Conservation (phyloP, 768 basidiomycete genomes). For the Xanthoconium stramineum region DNA sequence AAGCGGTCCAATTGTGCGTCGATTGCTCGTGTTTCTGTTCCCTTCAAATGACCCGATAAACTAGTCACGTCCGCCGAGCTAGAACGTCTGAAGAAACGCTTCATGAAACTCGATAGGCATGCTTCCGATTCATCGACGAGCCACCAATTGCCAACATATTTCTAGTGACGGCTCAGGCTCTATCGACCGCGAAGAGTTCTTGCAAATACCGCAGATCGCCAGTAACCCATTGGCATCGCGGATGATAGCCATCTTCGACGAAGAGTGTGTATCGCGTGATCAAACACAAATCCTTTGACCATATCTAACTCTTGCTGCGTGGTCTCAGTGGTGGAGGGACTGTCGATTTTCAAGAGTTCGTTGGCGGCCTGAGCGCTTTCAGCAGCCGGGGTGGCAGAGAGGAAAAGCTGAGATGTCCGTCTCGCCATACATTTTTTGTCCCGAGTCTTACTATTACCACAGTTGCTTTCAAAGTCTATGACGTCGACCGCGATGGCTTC, state of each 20-base stretch:
- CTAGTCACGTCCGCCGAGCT: constrained; percentile 93
- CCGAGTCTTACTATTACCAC: neutral
- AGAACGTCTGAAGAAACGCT: constrained; percentile 95
- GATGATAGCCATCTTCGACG: constrained; percentile 99
- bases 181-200: constrained; percentile 97
- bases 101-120: constrained; percentile 98
- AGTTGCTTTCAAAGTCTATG: constrained; percentile 99
- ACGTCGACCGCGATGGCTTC: constrained; percentile 95
- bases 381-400: constrained; percentile 95
- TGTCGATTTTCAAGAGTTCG: constrained; percentile 99
- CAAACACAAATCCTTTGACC: neutral
- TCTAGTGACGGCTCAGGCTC: constrained; percentile 92
- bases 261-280: constrained; percentile 69
- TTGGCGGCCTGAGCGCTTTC: constrained; percentile 96
- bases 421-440: neutral
- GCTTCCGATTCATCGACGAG: constrained; percentile 8
- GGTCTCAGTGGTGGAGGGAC: constrained; percentile 86
- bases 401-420: constrained; percentile 92
- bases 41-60: constrained; percentile 9
- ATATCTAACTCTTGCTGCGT: neutral
- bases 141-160: neutral
- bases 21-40: neutral
- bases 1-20: constrained; percentile 93
- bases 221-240: constrained; percentile 94
- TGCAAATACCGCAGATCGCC: constrained; percentile 98